phyloP scores from a whole-genome alignment of 768 basidiomycete genomes.

The Cystofilobasidium capitatum region DNA sequence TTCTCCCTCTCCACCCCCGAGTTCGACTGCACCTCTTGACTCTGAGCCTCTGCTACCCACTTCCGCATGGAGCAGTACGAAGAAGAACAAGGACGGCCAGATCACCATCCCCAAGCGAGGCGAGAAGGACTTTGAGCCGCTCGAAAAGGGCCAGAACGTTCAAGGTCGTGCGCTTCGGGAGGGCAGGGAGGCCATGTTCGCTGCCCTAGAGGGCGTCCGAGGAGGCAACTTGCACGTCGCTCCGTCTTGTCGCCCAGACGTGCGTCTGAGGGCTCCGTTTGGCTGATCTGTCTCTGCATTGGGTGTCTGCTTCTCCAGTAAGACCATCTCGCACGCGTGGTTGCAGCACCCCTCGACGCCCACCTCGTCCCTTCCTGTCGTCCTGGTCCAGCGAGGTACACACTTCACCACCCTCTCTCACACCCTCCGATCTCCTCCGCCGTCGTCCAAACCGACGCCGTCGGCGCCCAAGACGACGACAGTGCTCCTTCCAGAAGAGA shows the following conservation, averaged over 20 bases:
- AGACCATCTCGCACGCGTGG: conserved; percentile 39
- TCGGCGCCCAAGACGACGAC: conserved; percentile 40
- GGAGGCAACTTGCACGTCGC: conserved; percentile 60
- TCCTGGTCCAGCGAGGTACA: conserved; percentile 54
- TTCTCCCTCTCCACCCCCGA: background rate
- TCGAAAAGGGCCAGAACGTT: conserved; percentile 42
- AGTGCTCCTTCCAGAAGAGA: conserved; percentile 78
- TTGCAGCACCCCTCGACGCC: conserved; percentile 27
- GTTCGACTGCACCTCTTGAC: background rate
- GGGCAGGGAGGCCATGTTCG: conserved; percentile 76
- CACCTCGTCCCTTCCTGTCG: conserved; percentile 31
- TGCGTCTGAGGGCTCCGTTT: conserved; percentile 53
- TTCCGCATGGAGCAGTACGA: conserved; percentile 1
- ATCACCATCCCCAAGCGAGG: conserved; percentile 82
- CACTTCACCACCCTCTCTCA: conserved; percentile 75
- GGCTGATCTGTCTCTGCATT: background rate
- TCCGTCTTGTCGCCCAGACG: conserved; percentile 43
- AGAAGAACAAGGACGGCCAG: conserved; percentile 22
- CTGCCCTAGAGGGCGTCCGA: conserved; percentile 61
- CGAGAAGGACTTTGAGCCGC: conserved; percentile 95
- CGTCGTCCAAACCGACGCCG: conserved; percentile 28
- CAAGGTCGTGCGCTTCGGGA: conserved; percentile 74
- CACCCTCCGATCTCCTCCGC: conserved; percentile 50
- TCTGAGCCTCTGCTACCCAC: background rate
- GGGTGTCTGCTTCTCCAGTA: conserved; percentile 29